Conservation (phyloP, 768 basidiomycete species). For the Lactarius deliciosus region DNA sequence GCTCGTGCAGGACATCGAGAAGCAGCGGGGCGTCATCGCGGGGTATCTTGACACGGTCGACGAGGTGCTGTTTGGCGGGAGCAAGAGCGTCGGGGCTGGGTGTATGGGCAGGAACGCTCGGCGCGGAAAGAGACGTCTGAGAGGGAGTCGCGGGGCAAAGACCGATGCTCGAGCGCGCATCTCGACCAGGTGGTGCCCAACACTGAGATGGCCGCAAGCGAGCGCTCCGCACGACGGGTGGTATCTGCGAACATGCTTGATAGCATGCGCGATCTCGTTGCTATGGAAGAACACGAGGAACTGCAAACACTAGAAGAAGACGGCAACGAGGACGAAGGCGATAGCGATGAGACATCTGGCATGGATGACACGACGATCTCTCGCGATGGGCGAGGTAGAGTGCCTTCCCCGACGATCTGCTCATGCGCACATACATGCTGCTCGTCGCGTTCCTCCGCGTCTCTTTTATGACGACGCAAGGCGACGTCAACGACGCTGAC, state of each 20-base stretch:
- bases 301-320: too few relatives aligned
- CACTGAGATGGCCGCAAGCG: constrained; percentile 1
- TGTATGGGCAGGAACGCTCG: constrained; percentile 46
- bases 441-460: constrained; percentile 36
- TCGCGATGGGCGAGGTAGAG: constrained; percentile 75
- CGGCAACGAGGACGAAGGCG: constrained; percentile 34
- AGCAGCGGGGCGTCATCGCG: constrained; percentile 52
- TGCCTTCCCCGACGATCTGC: constrained; percentile 52
- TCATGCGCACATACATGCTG: constrained; percentile 66
- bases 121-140: constrained; percentile 45
- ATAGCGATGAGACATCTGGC: constrained; percentile 29
- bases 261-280: too few relatives aligned
- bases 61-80: constrained; percentile 69
- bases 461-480: constrained; percentile 16
- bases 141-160: constrained; percentile 41
- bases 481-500: too few relatives aligned
- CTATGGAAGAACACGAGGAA: too few relatives aligned
- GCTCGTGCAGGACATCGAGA: constrained; percentile 59
- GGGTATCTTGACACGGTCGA: constrained; percentile 67
- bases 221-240: constrained; percentile 44
- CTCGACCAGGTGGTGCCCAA: constrained; percentile 30
- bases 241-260: constrained; percentile 45
- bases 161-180: constrained; percentile 49
- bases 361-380: constrained; percentile 65
- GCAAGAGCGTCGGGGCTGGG: constrained; percentile 51